Evolutionary conservation across 805 yeast species (phyloP), one percentile per base, ranked within the genome.

Genomic region (Gaillardinia entomophila): DNA sequence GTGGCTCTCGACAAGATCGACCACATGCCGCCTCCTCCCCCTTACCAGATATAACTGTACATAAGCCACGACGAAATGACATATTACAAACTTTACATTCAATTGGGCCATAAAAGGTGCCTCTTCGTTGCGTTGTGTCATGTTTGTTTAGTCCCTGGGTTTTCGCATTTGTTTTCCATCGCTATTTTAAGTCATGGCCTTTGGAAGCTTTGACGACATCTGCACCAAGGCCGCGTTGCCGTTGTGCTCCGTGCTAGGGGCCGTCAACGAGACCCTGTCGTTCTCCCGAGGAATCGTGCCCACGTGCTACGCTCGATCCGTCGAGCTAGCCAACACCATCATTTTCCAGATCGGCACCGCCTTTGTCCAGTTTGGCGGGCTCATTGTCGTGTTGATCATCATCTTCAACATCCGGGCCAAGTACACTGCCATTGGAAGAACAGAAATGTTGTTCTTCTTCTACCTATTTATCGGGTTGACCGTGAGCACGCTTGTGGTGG

Each of bases 371-470:
- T 77, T 90, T 32, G 87, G 82, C 1, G 77, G 86, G 0, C 59
- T 92, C 22, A 59, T 73, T 5, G 71, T 86, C 26, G 41, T 82
- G 24, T 64, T 80, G 31, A 71, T 87, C 45, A 83, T 89, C 34
- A 66, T 88, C 10, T 84, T 79, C 64, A 80, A 82, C 45, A 77
- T 89, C 27, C 70, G 89, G 52, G 67, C 80, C 37, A 87, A 90
- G 64, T 89, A 85, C 53, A 92, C 98, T 0, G 97, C 97, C 10
- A 89, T 92, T 37, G 97, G 97, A 3, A 71, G 97, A 39, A 68
- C 77, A 10, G 98, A 92, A 52, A 82, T 88, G 79, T 58, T 86
- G 33, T 75, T 73, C 43, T 81, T 84, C 50, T 81, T 79, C 56
- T 77, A 81, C 57, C 48, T 75, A 26, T 68, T 71, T 40, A 62